Conservation (phyloP, 768 basidiomycete species). For the Pleurotus pulmonarius region DNA sequence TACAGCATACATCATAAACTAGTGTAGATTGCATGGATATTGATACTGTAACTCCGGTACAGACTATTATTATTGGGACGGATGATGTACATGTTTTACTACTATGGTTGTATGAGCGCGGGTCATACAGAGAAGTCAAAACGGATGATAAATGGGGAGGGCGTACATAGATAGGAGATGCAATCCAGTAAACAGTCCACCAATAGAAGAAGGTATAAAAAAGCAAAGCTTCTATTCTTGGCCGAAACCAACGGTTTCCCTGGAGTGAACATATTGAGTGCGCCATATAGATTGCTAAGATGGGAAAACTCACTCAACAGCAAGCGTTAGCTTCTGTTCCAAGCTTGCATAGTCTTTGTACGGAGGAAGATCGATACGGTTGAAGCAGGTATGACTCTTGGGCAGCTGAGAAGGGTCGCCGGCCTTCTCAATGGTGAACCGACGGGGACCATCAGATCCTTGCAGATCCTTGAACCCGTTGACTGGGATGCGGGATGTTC, state of each 20-base stretch:
- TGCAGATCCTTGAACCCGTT: conserved; percentile 99
- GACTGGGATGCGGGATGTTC: conserved; percentile 95
- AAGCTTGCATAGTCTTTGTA: conserved; percentile 94
- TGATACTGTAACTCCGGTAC: background rate
- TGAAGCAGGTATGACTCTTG: conserved; percentile 97
- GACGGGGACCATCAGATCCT: conserved; percentile 93
- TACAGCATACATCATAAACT: conserved; percentile 2
- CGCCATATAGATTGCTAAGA: conserved; percentile 6
- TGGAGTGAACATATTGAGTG: conserved; percentile 23
- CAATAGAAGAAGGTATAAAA: conserved; percentile 11
- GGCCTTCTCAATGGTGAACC: conserved; percentile 98
- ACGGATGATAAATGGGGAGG: conserved; percentile 1
- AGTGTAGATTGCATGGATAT: conserved; percentile 7
- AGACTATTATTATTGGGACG: background rate
- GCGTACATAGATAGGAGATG: conserved; percentile 7
- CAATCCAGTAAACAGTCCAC: conserved; percentile 13
- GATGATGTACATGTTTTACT: conserved; percentile 1
- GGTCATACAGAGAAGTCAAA: background rate
- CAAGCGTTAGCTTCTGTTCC: conserved; percentile 92
- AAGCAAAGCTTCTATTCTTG: conserved; percentile 59
- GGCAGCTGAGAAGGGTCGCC: conserved; percentile 96
- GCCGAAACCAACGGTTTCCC: conserved; percentile 93
- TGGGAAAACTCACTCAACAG: conserved; percentile 73
- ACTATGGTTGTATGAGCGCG: background rate
- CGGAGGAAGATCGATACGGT: conserved; percentile 93